These are phyloP conservation scores for Colletotrichum incanum DNA, from an alignment of 2,329 filamentous ascomycete species.

Conservation along the genomic window DNA sequence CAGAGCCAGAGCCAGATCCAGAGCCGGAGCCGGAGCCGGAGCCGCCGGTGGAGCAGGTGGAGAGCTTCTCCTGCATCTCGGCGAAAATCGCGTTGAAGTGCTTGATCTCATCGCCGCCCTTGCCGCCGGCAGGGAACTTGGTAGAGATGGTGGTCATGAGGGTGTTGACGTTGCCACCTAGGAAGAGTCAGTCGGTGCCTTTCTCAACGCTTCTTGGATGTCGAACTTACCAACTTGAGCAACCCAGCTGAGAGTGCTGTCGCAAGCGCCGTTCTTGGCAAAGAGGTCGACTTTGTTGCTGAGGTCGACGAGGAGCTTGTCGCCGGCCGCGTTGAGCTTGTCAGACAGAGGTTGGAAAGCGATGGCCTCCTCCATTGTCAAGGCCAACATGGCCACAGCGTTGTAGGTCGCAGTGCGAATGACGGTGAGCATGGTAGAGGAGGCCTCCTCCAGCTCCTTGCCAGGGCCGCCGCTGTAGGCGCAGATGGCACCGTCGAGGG, in stretches of 20 bases:
- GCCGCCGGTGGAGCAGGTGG: slow-evolving; percentile 20
- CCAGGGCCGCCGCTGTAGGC: slow-evolving; percentile 32
- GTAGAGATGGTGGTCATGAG: slow-evolving; percentile 41
- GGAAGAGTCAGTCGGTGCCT: background rate
- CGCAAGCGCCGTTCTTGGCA: slow-evolving; percentile 26
- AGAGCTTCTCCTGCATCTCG: slow-evolving; percentile 34
- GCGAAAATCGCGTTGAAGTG: slow-evolving; percentile 38
- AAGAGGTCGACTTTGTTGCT: slow-evolving; percentile 20
- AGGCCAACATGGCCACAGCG: slow-evolving; percentile 26
- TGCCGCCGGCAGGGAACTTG: slow-evolving; percentile 43
- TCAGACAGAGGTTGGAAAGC: slow-evolving; percentile 42
- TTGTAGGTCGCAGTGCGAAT: slow-evolving; percentile 41
- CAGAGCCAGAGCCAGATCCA: too few relatives aligned
- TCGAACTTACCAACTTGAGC: slow-evolving; percentile 31
- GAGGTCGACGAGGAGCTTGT: slow-evolving; percentile 40
- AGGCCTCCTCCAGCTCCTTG: slow-evolving; percentile 22
- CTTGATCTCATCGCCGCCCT: slow-evolving; percentile 39
- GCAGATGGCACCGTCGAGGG: slow-evolving; percentile 26
- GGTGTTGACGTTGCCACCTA: slow-evolving; percentile 40
- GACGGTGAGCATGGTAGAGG: slow-evolving; percentile 31
- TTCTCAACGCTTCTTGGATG: fast-evolving
- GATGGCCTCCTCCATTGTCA: slow-evolving; percentile 42
- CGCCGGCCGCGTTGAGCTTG: slow-evolving; percentile 39
- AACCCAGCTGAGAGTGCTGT: slow-evolving; percentile 36
- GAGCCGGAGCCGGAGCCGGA: slow-evolving; percentile 10